A percentile compares a stretch with the other conserved stretches of the same genome.
Conservation (phyloP, 1,139 yeast species). For the Suhomyces bribrorum region DNA sequence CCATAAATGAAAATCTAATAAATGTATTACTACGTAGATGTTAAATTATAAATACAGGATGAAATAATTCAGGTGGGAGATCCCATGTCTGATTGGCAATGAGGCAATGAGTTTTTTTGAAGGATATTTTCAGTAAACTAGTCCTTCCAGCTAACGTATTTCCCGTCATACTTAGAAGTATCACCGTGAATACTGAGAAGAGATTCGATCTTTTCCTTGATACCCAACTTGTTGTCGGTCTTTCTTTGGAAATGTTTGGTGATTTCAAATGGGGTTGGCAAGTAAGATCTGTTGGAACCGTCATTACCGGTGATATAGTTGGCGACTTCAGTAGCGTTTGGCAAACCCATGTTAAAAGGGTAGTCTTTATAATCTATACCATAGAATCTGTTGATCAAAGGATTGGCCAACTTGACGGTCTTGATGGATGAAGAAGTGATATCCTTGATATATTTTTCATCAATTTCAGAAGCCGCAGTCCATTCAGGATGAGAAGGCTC, state of each 20-base stretch:
- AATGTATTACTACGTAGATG: slow-evolving; percentile 10
- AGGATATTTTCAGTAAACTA: no score
- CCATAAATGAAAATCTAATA: slow-evolving; percentile 3
- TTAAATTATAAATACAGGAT: not conserved
- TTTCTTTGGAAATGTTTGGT: slow-evolving; percentile 56
- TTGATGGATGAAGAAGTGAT: slow-evolving; percentile 26
- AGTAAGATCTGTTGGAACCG: slow-evolving; percentile 60
- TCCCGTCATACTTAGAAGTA: slow-evolving; percentile 55
- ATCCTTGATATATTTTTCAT: slow-evolving; percentile 23
- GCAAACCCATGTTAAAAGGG: slow-evolving; percentile 81
- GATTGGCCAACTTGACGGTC: slow-evolving; percentile 36
- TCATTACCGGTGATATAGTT: slow-evolving; percentile 66
- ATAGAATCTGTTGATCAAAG: slow-evolving; percentile 46
- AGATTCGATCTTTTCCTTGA: slow-evolving; percentile 55
- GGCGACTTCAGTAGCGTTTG: slow-evolving; percentile 60
- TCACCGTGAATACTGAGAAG: slow-evolving; percentile 63
- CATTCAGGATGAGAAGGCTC: slow-evolving; percentile 52
- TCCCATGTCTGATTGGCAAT: no score
- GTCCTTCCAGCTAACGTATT: slow-evolving; percentile 62
- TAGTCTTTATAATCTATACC: slow-evolving; percentile 60
- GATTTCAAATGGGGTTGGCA: slow-evolving; percentile 69
- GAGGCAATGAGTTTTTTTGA: no score
- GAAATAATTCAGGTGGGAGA: not conserved
- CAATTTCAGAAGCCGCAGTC: slow-evolving; percentile 32
- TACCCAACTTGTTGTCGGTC: slow-evolving; percentile 61